Evolutionary conservation across 2,329 filamentous ascomycete genomes (phyloP).

Genomic region (Talaromyces sp.): DNA sequence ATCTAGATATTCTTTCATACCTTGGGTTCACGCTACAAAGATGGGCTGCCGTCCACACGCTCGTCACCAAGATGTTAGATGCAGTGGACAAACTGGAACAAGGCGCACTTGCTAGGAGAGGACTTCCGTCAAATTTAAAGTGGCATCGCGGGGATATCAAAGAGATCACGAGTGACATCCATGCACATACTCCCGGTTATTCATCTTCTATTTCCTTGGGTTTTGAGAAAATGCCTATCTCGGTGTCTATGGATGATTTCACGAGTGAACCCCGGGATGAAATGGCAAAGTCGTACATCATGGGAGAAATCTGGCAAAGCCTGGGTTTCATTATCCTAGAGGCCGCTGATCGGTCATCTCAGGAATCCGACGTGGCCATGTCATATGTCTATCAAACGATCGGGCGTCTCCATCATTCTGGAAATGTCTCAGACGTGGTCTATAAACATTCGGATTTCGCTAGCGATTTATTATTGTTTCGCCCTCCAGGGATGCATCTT

Average conservation of each 20-base stretch:
- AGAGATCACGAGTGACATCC: conserved; percentile 19
- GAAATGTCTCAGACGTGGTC: conserved; percentile 37
- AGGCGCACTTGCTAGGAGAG: conserved; percentile 12
- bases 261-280: conserved; percentile 22
- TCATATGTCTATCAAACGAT: conserved; percentile 40
- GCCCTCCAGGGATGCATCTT: conserved; percentile 41
- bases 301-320: conserved; percentile 35
- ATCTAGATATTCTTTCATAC: conserved; percentile 34
- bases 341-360: conserved; percentile 30
- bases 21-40: conserved; percentile 35
- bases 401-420: conserved; percentile 42
- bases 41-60: conserved; percentile 35
- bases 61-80: conserved; percentile 36
- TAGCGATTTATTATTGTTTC: conserved; percentile 25
- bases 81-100: conserved; percentile 23
- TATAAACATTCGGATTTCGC: conserved; percentile 34
- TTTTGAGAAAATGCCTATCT: background rate
- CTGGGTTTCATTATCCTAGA: conserved; percentile 37
- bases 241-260: conserved; percentile 16
- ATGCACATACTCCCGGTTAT: background rate
- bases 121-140: conserved; percentile 24
- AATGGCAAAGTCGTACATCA: conserved; percentile 19
- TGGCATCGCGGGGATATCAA: conserved; percentile 25
- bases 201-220: background rate
- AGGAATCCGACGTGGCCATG: conserved; percentile 37